phyloP scores from a whole-genome alignment of 1,139 yeast genomes.

The Saccharomycopsis hybrid region DNA sequence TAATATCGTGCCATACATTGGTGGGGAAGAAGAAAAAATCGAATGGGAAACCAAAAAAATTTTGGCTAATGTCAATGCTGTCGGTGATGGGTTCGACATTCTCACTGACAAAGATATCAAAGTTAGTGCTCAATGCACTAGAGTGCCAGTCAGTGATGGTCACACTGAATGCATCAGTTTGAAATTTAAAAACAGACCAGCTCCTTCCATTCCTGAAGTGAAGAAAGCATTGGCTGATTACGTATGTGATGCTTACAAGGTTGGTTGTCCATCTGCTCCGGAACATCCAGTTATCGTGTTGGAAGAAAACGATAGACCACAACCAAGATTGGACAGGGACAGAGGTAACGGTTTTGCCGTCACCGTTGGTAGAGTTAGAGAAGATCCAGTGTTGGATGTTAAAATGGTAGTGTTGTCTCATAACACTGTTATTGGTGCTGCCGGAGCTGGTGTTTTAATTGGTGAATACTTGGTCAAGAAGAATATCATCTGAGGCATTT shows the following conservation, averaged over 20 bases:
- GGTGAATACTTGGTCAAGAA: constrained; percentile 85
- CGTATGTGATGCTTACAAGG: constrained; percentile 72
- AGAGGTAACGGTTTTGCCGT: constrained; percentile 94
- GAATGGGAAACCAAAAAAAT: constrained; percentile 98
- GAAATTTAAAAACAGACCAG: constrained; percentile 72
- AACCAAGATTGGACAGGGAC: constrained; percentile 95
- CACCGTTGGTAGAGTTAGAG: constrained; percentile 90
- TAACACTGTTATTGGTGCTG: constrained; percentile 97
- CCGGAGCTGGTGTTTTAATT: constrained; percentile 97
- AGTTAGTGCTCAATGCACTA: constrained; percentile 94
- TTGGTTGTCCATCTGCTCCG: constrained; percentile 90
- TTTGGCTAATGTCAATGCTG: constrained; percentile 52
- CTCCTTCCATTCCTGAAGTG: constrained; percentile 79
- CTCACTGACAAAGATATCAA: constrained; percentile 65
- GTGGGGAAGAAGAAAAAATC: constrained; percentile 97
- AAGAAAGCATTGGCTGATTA: constrained; percentile 65
- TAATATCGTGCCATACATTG: constrained; percentile 87
- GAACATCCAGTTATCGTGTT: constrained; percentile 84
- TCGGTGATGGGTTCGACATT: constrained; percentile 51
- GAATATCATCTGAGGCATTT: constrained; percentile 48
- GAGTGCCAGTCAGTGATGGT: constrained; percentile 96
- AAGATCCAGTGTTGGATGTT: constrained; percentile 86
- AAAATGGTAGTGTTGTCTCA: constrained; percentile 96
- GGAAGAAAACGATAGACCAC: constrained; percentile 92
- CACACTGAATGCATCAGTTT: constrained; percentile 94